Percentiles rank a stretch among this genome's conserved stretches.
These are phyloP conservation scores for Phaffomyces opuntiae DNA, from an alignment of 805 yeast genomes.

Conservation along the genomic window DNA sequence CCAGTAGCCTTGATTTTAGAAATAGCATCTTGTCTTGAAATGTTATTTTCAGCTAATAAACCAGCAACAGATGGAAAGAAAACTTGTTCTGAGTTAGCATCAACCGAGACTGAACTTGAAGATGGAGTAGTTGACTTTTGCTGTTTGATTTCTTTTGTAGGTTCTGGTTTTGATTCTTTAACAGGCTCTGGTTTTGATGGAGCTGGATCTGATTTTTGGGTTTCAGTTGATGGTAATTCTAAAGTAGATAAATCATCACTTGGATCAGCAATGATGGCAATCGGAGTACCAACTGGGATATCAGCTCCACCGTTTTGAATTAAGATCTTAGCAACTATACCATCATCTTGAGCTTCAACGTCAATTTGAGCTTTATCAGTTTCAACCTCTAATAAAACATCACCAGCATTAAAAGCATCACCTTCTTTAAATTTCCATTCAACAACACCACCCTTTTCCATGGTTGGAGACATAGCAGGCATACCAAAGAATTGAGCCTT, in stretches of 20 bases:
- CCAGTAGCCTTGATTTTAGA: constrained; percentile 76
- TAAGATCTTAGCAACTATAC: constrained; percentile 72
- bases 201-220: constrained; percentile 15
- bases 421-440: constrained; percentile 83
- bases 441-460: constrained; percentile 92
- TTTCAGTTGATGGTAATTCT: constrained; percentile 40
- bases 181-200: constrained; percentile 13
- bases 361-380: constrained; percentile 81
- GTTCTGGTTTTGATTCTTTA: constrained; percentile 9
- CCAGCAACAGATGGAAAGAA: constrained; percentile 75
- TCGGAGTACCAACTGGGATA: constrained; percentile 79
- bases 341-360: constrained; percentile 90
- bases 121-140: constrained; percentile 4
- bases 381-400: constrained; percentile 73
- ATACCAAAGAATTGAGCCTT: constrained; percentile 53
- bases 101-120: constrained; percentile 17
- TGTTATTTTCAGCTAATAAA: constrained; percentile 52
- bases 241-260: constrained; percentile 72
- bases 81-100: constrained; percentile 61
- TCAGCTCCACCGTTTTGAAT: constrained; percentile 67
- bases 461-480: constrained; percentile 99
- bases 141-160: constrained; percentile 1
- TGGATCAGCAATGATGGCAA: constrained; percentile 83
- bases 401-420: constrained; percentile 74
- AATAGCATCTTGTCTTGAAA: constrained; percentile 66